These are phyloP conservation scores for Lagerstroemia speciosa DNA, from an alignment of 345 rosid genomes.

Conservation along the genomic window DNA sequence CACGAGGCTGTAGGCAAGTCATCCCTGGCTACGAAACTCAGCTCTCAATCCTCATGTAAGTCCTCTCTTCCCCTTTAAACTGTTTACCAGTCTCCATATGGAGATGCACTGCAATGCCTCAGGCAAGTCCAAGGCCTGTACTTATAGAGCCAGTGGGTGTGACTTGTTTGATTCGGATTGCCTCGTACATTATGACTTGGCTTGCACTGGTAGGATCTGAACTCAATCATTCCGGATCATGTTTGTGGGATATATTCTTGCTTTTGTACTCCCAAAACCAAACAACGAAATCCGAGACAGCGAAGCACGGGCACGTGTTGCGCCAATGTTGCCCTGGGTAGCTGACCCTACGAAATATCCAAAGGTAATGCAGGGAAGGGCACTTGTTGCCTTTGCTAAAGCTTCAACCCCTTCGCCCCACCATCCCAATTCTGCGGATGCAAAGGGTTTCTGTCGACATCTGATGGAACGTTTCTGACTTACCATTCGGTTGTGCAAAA, in stretches of 20 bases:
- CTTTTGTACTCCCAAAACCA: not conserved
- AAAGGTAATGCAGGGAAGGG: not conserved
- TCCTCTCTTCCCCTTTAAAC: constrained; percentile 13
- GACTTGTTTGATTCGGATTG: not conserved
- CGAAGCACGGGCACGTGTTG: not conserved
- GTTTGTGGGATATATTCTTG: not conserved
- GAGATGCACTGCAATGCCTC: too few relatives aligned
- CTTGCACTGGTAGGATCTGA: not conserved
- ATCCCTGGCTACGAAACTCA: constrained; percentile 44
- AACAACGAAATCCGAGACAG: not conserved
- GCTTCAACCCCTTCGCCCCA: not conserved
- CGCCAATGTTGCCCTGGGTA: not conserved
- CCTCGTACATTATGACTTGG: not conserved
- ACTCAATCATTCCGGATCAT: not conserved
- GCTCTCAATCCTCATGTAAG: constrained; percentile 27
- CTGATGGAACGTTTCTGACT: not conserved
- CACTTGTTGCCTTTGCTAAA: not conserved
- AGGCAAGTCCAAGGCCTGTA: not conserved
- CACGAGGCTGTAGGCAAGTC: constrained; percentile 32
- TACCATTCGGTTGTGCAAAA: not conserved
- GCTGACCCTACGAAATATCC: not conserved
- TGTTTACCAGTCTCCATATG: too few relatives aligned
- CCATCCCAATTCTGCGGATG: not conserved
- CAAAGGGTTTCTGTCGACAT: not conserved
- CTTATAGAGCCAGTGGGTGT: not conserved